Conservation (phyloP, 495 filamentous ascomycete genomes). For the Cairneyella variabilis region DNA sequence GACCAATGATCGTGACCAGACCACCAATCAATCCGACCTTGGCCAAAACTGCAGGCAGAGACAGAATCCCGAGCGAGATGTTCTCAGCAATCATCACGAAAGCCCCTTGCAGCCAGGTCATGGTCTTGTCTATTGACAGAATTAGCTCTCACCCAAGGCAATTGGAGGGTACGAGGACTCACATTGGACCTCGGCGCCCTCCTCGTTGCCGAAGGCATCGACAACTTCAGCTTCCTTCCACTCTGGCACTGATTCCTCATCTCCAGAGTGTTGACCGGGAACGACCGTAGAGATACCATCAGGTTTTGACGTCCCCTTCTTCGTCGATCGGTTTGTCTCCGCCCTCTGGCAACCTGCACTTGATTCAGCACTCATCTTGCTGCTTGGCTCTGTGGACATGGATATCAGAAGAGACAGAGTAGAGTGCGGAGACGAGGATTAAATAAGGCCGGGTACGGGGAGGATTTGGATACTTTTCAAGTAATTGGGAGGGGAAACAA, state of each 20-base stretch:
- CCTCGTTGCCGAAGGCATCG: not conserved
- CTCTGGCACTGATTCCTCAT: not conserved
- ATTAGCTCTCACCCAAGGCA: not conserved
- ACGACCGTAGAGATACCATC: too few relatives aligned
- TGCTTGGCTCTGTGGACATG: not conserved
- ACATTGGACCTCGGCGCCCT: not conserved
- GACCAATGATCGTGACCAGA: conserved; percentile 29
- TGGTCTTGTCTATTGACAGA: not conserved
- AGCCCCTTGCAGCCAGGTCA: not conserved
- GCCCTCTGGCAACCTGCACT: not conserved
- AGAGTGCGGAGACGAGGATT: not conserved
- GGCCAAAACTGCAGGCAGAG: conserved; percentile 61
- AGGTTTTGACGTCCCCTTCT: not conserved
- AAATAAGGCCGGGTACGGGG: not conserved
- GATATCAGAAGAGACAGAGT: not conserved
- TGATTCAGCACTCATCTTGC: not conserved
- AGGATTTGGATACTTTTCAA: not conserved
- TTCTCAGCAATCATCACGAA: conserved; percentile 66
- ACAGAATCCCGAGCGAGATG: conserved; percentile 68
- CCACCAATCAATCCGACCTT: conserved; percentile 52
- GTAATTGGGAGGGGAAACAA: not conserved
- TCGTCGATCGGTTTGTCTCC: not conserved
- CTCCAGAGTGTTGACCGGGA: not conserved
- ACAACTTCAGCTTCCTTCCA: not conserved
- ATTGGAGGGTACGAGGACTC: not conserved